These are phyloP conservation scores for Cicer chorassanicum DNA, from an alignment of 306 rosid genomes.

Conservation along the genomic window DNA sequence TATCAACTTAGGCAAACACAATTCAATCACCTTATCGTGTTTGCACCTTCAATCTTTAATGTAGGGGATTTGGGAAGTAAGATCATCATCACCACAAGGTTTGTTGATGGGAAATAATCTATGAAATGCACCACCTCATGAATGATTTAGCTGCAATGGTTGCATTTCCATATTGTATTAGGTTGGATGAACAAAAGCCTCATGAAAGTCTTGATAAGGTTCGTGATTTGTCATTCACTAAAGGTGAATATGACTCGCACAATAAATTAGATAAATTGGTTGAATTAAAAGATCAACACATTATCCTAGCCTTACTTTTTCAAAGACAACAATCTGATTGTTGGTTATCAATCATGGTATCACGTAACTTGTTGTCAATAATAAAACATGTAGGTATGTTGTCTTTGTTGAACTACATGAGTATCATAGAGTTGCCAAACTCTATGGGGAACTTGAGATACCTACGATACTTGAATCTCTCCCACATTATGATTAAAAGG, in stretches of 20 bases:
- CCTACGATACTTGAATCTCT: background rate
- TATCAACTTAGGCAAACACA: too few species aligned
- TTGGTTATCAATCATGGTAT: background rate
- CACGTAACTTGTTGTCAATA: background rate
- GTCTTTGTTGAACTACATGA: background rate
- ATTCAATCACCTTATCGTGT: too few species aligned
- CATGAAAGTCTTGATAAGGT: background rate
- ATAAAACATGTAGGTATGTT: constrained; percentile 25
- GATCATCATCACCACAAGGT: constrained; percentile 8
- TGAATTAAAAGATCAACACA: background rate
- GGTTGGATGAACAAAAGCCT: background rate
- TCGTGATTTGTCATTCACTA: constrained; percentile 36
- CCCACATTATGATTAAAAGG: background rate
- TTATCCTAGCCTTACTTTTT: background rate
- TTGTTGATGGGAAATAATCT: background rate
- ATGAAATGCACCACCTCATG: constrained; percentile 43
- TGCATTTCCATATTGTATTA: background rate
- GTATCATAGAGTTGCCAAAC: background rate
- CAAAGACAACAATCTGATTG: too few species aligned
- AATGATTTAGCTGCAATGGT: constrained; percentile 42
- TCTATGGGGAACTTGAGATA: constrained; percentile 21
- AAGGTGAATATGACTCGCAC: background rate
- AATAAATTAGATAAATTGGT: background rate
- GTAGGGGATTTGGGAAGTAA: background rate
- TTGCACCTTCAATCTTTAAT: too few species aligned